phyloP scores from a whole-genome alignment of 495 filamentous ascomycete species.

The Gamarada debralockiae region DNA sequence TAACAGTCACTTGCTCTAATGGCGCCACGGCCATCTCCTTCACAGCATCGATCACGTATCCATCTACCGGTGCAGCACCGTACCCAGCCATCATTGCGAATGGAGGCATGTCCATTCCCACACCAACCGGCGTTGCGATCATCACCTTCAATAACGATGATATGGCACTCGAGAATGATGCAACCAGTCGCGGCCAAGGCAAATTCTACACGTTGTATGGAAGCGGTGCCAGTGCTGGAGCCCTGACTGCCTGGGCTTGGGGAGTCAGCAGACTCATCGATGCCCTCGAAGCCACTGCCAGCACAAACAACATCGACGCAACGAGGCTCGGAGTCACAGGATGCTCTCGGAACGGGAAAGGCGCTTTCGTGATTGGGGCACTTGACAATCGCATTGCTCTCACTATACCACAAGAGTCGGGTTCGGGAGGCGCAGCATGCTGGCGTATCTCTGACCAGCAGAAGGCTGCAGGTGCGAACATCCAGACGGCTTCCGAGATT shows the following conservation, averaged over 20 bases:
- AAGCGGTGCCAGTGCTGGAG: constrained; percentile 40
- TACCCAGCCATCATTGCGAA: constrained; percentile 46
- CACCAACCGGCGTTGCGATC: constrained; percentile 38
- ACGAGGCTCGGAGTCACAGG: constrained; percentile 45
- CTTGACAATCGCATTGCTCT: constrained; percentile 46
- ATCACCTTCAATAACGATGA: constrained; percentile 47
- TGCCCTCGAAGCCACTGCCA: constrained; percentile 38
- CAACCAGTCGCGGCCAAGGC: constrained; percentile 37
- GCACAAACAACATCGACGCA: constrained; percentile 43
- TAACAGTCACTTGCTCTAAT: constrained; percentile 37
- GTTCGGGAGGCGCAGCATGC: constrained; percentile 45
- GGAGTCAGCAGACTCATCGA: constrained; percentile 49
- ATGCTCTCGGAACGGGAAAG: constrained; percentile 52
- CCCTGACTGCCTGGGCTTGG: constrained; percentile 50
- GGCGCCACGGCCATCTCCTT: constrained; percentile 46
- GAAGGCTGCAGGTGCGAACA: constrained; percentile 39
- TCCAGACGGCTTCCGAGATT: constrained; percentile 47
- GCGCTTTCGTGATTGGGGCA: constrained; percentile 47
- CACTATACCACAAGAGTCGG: constrained; percentile 49
- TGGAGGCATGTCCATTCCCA: constrained; percentile 43
- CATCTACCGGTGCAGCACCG: constrained; percentile 24
- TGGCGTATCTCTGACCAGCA: constrained; percentile 45
- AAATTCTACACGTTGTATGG: constrained; percentile 48
- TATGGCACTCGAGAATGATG: constrained; percentile 37
- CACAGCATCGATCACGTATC: constrained; percentile 34